These are phyloP conservation scores for Hyphopichia khmerensis DNA, from an alignment of 1,139 yeast genomes.

Conservation along the genomic window DNA sequence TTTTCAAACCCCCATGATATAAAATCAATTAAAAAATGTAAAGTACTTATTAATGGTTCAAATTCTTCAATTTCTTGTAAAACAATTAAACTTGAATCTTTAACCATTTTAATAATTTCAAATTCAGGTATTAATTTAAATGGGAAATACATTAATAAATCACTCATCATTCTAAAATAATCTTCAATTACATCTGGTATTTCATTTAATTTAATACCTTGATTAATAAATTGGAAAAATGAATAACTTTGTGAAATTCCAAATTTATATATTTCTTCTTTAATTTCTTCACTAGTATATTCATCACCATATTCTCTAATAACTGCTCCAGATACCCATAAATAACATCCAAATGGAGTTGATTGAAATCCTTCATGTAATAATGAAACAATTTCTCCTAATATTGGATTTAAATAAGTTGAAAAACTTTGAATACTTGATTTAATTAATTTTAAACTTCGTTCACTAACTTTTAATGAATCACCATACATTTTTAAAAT, in stretches of 20 bases:
- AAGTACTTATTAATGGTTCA: constrained; percentile 67
- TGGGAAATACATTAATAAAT: constrained; percentile 78
- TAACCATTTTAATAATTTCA: constrained; percentile 56
- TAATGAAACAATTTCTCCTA: constrained; percentile 62
- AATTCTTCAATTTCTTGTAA: constrained; percentile 58
- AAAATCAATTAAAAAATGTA: constrained; percentile 77
- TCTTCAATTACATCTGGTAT: constrained; percentile 82
- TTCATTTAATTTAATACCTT: constrained; percentile 13
- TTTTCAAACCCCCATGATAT: constrained; percentile 79
- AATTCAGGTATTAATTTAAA: constrained; percentile 55
- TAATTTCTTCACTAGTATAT: constrained; percentile 33
- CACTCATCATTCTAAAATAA: constrained; percentile 81
- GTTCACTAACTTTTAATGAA: constrained; percentile 65
- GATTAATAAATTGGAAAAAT: constrained; percentile 35
- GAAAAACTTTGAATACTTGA: constrained; percentile 67
- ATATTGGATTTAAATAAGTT: constrained; percentile 59
- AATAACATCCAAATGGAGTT: constrained; percentile 75
- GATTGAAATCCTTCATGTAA: constrained; percentile 67
- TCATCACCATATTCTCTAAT: constrained; percentile 78
- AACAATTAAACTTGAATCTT: constrained; percentile 60
- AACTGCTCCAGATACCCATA: constrained; percentile 87
- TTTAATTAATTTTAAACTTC: constrained; percentile 67
- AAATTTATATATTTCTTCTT: constrained; percentile 47
- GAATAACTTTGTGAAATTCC: constrained; percentile 45
- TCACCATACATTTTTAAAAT: constrained; percentile 55